These are phyloP conservation scores for Taiwanofungus camphoratus DNA, from an alignment of 1,284 basidiomycete genomes.

Conservation along the genomic window DNA sequence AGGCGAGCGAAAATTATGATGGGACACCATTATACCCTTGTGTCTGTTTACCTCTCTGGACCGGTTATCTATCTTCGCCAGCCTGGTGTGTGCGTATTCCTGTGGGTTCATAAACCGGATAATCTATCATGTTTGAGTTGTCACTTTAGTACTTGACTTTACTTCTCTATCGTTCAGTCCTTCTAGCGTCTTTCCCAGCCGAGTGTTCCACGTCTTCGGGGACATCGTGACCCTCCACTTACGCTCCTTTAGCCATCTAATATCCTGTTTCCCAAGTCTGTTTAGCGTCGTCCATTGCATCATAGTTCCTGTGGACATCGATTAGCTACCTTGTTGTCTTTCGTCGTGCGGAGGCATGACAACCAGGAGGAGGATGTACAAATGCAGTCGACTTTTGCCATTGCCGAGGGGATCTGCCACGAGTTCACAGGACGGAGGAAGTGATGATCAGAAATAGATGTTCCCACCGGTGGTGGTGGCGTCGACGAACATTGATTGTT, in stretches of 20 bases:
- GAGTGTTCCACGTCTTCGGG: constrained; percentile 14
- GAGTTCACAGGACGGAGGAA: neutral
- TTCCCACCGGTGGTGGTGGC: constrained; percentile 1
- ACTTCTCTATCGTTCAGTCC: constrained; percentile 15
- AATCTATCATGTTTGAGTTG: constrained; percentile 20
- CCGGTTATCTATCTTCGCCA: constrained; percentile 16
- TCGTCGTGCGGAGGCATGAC: too few species aligned
- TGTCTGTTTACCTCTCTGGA: constrained; percentile 16
- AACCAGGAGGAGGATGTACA: too few species aligned
- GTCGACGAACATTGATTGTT: neutral
- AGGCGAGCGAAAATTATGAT: constrained; percentile 18
- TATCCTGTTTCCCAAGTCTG: constrained; percentile 8
- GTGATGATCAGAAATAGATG: constrained; percentile 4
- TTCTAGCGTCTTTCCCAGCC: constrained; percentile 14
- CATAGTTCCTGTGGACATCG: neutral
- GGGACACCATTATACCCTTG: constrained; percentile 26
- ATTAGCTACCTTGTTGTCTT: neutral
- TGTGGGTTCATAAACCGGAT: constrained; percentile 21
- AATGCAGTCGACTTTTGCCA: neutral
- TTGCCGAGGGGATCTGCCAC: neutral
- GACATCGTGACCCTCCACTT: constrained; percentile 12
- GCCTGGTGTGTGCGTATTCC: constrained; percentile 4
- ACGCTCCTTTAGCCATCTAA: constrained; percentile 21
- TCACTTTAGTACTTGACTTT: constrained; percentile 13
- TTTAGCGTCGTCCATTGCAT: neutral